A percentile compares a stretch with the other conserved stretches of the same genome.
Evolutionary conservation across 169 alveolate genomes (phyloP).

Genomic region (Amoebophrya sp.): DNA sequence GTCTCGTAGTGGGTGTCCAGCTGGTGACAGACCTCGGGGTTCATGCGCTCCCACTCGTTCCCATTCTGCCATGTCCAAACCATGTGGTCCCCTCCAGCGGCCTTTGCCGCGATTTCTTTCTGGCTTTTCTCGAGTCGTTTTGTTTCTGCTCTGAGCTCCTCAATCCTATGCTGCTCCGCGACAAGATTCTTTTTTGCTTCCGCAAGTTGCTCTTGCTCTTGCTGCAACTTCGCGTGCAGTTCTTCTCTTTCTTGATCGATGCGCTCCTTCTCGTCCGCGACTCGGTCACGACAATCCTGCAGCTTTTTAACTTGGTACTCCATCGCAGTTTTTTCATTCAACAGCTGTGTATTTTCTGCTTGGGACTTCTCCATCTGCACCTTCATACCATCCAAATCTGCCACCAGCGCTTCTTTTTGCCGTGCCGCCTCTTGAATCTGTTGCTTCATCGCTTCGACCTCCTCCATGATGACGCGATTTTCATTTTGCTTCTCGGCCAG

Average conservation of each 20-base stretch:
- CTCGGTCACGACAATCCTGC: neutral
- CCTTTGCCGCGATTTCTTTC: neutral
- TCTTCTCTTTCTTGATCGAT: neutral
- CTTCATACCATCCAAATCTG: neutral
- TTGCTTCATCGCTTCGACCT: neutral
- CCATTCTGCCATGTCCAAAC: neutral
- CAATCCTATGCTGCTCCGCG: neutral
- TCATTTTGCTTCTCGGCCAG: neutral
- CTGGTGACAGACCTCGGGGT: neutral
- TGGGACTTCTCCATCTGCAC: neutral
- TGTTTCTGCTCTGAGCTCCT: neutral
- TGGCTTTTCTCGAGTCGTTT: neutral
- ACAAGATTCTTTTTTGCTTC: neutral
- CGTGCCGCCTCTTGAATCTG: neutral
- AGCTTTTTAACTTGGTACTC: neutral
- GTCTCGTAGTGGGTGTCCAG: neutral
- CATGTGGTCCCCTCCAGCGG: neutral
- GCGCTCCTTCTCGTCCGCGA: neutral
- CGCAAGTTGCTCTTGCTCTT: neutral
- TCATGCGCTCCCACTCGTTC: neutral
- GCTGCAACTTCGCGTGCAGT: neutral
- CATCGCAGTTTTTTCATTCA: neutral
- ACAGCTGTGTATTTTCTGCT: neutral
- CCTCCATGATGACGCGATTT: neutral
- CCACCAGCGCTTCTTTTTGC: neutral